Base-by-base conservation (phyloP, 2,329 filamentous ascomycete genomes). In the Fusarium sulawesiense region DNA sequence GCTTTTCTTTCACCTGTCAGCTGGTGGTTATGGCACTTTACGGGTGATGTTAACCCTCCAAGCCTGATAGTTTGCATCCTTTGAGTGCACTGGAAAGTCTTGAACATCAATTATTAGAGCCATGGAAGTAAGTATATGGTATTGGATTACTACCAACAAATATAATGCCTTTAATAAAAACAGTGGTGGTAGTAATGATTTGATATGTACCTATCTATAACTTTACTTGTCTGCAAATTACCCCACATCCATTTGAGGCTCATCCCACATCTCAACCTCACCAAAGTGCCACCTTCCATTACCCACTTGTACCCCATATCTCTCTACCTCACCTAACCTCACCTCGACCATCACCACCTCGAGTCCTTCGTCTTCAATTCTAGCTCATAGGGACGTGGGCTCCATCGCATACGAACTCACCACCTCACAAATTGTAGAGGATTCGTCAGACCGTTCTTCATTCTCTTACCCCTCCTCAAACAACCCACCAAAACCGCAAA, bases 201-300 rank as follows among this genome's bases (percentile, higher is more conserved):
- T 18, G 9, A n/a, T 16, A 7, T n/a, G 12, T 25, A 7, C 18
- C 16, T 12, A 37, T 23, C 21, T 20, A 32, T 13, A 25, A 41
- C 49, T 51, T 51, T 41, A 51, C 25, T 14, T 51, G 21, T 29
- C 49, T 53, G 34, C 32, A 21, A 53, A 5, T 42, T 73, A 71
- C 71, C 69, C 69, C 71, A 73, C 70, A 73, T 71, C 18, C 34
- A n/a, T 37, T 37, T 59, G 67, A 72, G 66, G 67, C 64, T 69
- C 60, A 62, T 66, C 54, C 57, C 58, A 71, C 68, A 57, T 56
- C 66, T 63, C 58, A 57, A 65, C 61, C 51, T 61, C 53, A 61
- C 51, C 60, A 67, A 66, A 66, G 62, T 66, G 61, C 65, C 62
- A 68, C 68, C 61, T 73, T 61, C 54, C 41, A 72, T 37, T 51